Percentiles rank a stretch among this genome's conserved stretches.
These are phyloP conservation scores for Mucuna pruriens DNA, from an alignment of 306 rosid genomes.

Conservation along the genomic window DNA sequence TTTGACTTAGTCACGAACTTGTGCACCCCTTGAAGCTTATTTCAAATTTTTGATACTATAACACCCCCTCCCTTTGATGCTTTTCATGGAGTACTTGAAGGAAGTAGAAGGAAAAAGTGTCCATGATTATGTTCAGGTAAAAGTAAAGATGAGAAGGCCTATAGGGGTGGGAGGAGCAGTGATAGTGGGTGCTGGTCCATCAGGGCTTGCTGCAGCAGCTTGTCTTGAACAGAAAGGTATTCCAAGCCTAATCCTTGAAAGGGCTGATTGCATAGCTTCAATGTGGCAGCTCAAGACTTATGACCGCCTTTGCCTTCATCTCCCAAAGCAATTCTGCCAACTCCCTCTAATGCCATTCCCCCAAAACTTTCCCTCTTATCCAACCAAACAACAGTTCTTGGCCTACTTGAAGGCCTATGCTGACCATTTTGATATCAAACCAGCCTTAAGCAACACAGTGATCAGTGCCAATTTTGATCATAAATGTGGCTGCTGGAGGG, in stretches of 20 bases:
- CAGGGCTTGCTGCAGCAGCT: constrained; percentile 83
- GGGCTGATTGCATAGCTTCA: constrained; percentile 71
- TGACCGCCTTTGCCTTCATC: constrained; percentile 81
- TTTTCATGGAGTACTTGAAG: constrained; percentile 39
- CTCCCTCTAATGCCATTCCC: constrained; percentile 82
- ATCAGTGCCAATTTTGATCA: constrained; percentile 58
- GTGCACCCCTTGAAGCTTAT: background rate
- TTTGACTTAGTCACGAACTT: background rate
- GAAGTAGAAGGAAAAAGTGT: constrained; percentile 66
- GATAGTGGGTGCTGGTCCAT: constrained; percentile 87
- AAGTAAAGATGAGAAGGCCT: background rate
- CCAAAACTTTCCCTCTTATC: constrained; percentile 65
- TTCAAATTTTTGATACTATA: background rate
- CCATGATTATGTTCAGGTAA: constrained; percentile 48
- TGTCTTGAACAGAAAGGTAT: constrained; percentile 71
- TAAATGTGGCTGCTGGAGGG: constrained; percentile 51
- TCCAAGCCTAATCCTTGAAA: constrained; percentile 64
- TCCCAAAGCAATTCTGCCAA: constrained; percentile 78
- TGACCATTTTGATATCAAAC: constrained; percentile 50
- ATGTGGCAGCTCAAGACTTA: constrained; percentile 80
- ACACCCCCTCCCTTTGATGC: background rate
- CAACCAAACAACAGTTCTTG: constrained; percentile 73
- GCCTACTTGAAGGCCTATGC: constrained; percentile 60
- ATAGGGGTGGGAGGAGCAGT: constrained; percentile 55
- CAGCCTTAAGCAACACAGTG: constrained; percentile 54